These are phyloP conservation scores for Talaromyces atroroseus DNA, from an alignment of 2,329 filamentous ascomycete genomes.

Conservation along the genomic window DNA sequence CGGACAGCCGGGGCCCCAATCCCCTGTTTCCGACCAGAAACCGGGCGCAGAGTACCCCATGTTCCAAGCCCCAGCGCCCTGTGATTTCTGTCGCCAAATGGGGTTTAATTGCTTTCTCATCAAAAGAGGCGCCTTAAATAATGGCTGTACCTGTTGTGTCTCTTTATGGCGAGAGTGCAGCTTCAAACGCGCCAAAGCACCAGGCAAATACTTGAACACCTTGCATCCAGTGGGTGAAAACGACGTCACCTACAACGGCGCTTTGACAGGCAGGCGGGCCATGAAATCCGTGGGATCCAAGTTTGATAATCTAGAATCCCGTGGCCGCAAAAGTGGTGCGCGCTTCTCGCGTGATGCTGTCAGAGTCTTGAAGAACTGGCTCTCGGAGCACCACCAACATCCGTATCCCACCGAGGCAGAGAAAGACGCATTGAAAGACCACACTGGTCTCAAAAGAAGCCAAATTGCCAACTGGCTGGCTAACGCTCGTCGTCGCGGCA, in stretches of 20 bases:
- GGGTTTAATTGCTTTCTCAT: constrained; percentile 45
- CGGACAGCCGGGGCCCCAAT: constrained; percentile 16
- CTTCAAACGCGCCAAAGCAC: constrained; percentile 39
- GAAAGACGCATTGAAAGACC: constrained; percentile 69
- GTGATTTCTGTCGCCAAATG: constrained; percentile 43
- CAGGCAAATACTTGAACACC: constrained; percentile 39
- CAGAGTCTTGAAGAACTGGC: constrained; percentile 77
- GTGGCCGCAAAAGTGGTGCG: constrained; percentile 60
- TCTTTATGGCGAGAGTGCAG: constrained; percentile 45
- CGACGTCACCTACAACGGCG: constrained; percentile 32
- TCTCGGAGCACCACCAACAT: constrained; percentile 70
- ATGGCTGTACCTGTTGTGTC: constrained; percentile 45
- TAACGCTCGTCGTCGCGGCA: constrained; percentile 77
- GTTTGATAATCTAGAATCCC: constrained; percentile 34
- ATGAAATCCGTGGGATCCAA: constrained; percentile 36
- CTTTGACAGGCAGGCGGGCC: constrained; percentile 35
- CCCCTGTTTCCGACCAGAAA: constrained; percentile 16
- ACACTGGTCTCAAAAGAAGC: constrained; percentile 73
- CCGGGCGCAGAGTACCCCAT: constrained; percentile 35
- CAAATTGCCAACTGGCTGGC: constrained; percentile 93
- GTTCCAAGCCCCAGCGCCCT: constrained; percentile 41
- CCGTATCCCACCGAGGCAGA: constrained; percentile 87
- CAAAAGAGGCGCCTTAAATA: constrained; percentile 39
- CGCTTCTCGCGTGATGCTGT: constrained; percentile 77
- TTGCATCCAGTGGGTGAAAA: constrained; percentile 42